These are phyloP conservation scores for Cercospora berteroae DNA, from an alignment of 2,329 filamentous ascomycete genomes.

Conservation along the genomic window DNA sequence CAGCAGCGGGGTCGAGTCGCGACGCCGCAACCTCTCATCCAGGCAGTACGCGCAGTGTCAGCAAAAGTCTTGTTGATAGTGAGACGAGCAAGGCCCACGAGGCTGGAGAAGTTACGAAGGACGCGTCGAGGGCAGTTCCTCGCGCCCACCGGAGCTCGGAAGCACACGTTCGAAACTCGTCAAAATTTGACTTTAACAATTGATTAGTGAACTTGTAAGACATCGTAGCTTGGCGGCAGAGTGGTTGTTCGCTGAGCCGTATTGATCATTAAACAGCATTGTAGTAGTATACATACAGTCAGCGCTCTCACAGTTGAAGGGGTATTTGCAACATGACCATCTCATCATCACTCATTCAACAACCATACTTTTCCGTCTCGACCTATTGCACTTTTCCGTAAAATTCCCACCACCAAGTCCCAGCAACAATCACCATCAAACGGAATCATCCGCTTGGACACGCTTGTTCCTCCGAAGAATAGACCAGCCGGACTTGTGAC, in stretches of 20 bases:
- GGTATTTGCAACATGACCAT: neutral
- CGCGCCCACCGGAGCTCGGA: neutral
- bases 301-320: neutral
- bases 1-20: neutral
- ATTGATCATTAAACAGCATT: neutral
- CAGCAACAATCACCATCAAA: conserved; percentile 4
- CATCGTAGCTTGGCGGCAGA: neutral
- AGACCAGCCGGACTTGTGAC: conserved; percentile 9
- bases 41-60: neutral
- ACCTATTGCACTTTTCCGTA: neutral
- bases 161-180: neutral
- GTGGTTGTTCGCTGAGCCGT: neutral
- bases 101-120: neutral
- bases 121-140: neutral
- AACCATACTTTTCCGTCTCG: neutral
- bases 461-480: conserved; percentile 11
- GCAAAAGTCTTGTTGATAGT: neutral
- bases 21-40: neutral
- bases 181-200: neutral
- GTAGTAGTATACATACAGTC: neutral
- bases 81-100: neutral
- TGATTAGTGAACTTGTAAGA: neutral
- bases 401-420: neutral
- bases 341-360: neutral
- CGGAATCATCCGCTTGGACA: conserved; percentile 9